These are phyloP conservation scores for Poterioochromonas sp. DNA, from an alignment of 352 stramenopile species.

Conservation along the genomic window DNA sequence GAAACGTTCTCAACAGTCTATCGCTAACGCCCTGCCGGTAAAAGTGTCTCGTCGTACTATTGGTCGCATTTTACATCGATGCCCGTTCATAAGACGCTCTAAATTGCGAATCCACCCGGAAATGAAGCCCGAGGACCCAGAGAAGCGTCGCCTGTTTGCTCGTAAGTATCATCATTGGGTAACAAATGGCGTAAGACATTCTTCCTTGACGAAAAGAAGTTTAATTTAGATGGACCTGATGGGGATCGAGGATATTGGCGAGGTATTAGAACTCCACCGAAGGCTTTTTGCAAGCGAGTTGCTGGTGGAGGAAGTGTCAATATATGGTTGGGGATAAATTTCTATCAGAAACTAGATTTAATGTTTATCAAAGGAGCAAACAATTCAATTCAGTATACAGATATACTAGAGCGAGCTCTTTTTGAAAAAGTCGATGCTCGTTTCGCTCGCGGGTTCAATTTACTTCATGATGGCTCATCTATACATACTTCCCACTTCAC, in stretches of 20 bases:
- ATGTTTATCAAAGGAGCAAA: constrained; percentile 15
- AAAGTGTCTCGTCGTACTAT: too few species aligned
- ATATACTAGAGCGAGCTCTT: constrained; percentile 13
- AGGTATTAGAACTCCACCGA: constrained; percentile 11
- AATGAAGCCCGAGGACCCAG: constrained; percentile 4
- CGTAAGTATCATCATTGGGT: constrained; percentile 13
- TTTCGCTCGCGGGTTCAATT: constrained; percentile 10
- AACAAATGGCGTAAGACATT: constrained; percentile 14
- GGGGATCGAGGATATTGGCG: constrained; percentile 7
- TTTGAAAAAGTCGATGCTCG: constrained; percentile 9
- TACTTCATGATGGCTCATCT: constrained; percentile 13
- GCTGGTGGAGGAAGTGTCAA: constrained; percentile 8
- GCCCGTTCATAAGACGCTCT: too few species aligned
- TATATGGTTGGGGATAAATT: constrained; percentile 15
- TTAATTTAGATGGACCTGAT: constrained; percentile 9
- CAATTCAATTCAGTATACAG: constrained; percentile 15
- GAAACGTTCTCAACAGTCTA: too few species aligned
- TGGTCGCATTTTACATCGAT: too few species aligned
- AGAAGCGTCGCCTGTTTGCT: constrained; percentile 8
- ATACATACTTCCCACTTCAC: constrained; percentile 13
- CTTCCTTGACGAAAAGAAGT: constrained; percentile 13
- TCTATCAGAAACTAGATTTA: constrained; percentile 17
- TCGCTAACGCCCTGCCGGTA: too few species aligned
- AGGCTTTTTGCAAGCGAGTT: constrained; percentile 11
- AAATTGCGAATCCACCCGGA: too few species aligned